These are phyloP conservation scores for Escallonia herrerae DNA, from an alignment of 129 eudicot genomes.

Conservation along the genomic window DNA sequence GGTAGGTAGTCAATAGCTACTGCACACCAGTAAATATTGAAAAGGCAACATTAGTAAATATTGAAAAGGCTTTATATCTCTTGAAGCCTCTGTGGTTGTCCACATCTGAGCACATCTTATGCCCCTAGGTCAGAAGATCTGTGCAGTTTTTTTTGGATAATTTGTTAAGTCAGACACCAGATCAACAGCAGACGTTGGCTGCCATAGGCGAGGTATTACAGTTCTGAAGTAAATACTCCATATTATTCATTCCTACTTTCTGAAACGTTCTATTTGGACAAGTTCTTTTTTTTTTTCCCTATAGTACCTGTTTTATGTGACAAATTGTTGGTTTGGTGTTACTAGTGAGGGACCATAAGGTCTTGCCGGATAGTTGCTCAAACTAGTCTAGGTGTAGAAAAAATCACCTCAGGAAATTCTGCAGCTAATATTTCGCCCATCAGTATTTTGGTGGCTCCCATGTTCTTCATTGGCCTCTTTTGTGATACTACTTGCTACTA, in stretches of 20 bases:
- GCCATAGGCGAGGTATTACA: conserved; percentile 87
- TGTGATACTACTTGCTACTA: background rate
- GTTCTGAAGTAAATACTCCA: background rate
- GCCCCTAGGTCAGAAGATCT: conserved; percentile 77
- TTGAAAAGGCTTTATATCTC: background rate
- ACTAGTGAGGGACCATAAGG: no score
- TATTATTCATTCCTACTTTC: background rate
- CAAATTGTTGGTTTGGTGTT: no score
- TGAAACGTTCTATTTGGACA: background rate
- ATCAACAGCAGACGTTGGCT: conserved; percentile 75
- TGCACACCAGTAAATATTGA: background rate
- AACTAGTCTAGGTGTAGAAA: background rate
- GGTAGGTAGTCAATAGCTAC: conserved; percentile 35
- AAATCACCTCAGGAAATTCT: background rate
- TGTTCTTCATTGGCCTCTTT: background rate
- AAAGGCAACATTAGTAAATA: no score
- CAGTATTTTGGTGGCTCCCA: background rate
- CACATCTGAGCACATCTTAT: background rate
- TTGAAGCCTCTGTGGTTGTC: background rate
- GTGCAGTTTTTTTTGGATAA: conserved; percentile 96
- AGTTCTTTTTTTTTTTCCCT: background rate
- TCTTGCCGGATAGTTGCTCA: no score
- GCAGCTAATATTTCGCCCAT: no score
- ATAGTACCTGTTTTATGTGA: background rate
- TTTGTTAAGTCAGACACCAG: conserved; percentile 55